These are phyloP conservation scores for Starmerella tilneyi DNA, from an alignment of 805 yeast genomes.

Conservation along the genomic window DNA sequence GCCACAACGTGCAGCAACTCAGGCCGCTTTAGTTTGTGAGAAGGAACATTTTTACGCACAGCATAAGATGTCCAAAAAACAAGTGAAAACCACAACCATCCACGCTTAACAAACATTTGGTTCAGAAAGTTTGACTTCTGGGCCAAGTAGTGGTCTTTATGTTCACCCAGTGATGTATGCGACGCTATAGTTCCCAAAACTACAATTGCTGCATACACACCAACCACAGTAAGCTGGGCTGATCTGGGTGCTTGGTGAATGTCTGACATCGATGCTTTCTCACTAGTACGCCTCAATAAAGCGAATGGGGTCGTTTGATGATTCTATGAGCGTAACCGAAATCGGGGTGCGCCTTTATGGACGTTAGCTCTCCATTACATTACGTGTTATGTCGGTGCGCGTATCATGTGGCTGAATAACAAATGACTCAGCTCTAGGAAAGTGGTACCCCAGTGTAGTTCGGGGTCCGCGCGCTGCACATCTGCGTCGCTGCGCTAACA, in stretches of 20 bases:
- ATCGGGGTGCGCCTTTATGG: too few relatives aligned
- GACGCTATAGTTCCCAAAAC: constrained; percentile 12
- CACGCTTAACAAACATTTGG: constrained; percentile 66
- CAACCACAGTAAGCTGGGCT: constrained; percentile 6
- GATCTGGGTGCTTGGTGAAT: constrained; percentile 6
- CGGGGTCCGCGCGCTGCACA: too few relatives aligned
- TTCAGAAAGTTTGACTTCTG: constrained; percentile 60
- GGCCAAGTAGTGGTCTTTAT: constrained; percentile 28
- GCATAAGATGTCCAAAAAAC: constrained; percentile 30
- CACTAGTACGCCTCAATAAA: background rate
- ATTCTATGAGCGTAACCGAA: too few relatives aligned
- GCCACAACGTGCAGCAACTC: constrained; percentile 4
- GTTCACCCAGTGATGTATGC: constrained; percentile 8
- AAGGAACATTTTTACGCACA: constrained; percentile 5
- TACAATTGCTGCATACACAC: constrained; percentile 15
- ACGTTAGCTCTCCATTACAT: too few relatives aligned
- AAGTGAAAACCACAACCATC: constrained; percentile 83
- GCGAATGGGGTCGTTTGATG: too few relatives aligned
- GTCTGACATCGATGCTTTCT: background rate
- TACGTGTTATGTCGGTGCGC: too few relatives aligned
- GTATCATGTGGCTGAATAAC: too few relatives aligned
- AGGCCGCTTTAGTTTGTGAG: background rate
- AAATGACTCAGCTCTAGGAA: too few relatives aligned
- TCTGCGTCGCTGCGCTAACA: background rate
- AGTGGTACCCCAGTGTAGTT: too few relatives aligned